phyloP scores from a whole-genome alignment of 108 stramenopile species.

The Conticribra guillardii region DNA sequence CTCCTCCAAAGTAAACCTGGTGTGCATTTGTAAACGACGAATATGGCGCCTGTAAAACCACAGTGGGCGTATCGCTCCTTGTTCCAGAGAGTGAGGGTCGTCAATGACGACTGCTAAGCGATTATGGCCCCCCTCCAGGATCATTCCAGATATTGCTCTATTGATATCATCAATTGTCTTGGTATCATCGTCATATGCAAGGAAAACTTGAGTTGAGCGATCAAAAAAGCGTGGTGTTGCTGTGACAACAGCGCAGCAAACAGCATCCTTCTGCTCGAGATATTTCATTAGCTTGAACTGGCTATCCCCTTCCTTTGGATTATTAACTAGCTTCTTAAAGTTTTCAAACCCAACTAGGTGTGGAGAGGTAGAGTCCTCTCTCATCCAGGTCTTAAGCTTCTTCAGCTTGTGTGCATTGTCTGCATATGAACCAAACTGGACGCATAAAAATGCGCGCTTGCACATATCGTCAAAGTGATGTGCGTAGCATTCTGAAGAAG shows the following conservation, averaged over 20 bases:
- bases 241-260: not conserved
- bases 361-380: not conserved
- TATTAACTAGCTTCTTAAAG: constrained; percentile 7
- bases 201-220: not conserved
- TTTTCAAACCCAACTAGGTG: constrained; percentile 18
- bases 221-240: not conserved
- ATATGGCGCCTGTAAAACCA: constrained; percentile 12
- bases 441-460: constrained; percentile 12
- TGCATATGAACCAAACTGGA: constrained; percentile 5
- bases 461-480: constrained; percentile 16
- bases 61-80: not conserved
- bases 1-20: not conserved
- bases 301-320: not conserved
- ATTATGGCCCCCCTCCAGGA: not conserved
- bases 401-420: not conserved
- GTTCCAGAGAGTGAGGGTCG: not conserved
- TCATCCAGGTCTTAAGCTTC: constrained; percentile 5
- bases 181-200: constrained; percentile 2
- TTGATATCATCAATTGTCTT: not conserved
- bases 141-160: not conserved
- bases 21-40: not conserved
- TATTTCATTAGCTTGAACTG: not conserved
- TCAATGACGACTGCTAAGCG: constrained; percentile 1
- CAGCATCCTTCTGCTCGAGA: not conserved
- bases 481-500: not conserved